Evolutionary conservation across 768 basidiomycete species (phyloP).

Genomic region (Psilocybe sp.): DNA sequence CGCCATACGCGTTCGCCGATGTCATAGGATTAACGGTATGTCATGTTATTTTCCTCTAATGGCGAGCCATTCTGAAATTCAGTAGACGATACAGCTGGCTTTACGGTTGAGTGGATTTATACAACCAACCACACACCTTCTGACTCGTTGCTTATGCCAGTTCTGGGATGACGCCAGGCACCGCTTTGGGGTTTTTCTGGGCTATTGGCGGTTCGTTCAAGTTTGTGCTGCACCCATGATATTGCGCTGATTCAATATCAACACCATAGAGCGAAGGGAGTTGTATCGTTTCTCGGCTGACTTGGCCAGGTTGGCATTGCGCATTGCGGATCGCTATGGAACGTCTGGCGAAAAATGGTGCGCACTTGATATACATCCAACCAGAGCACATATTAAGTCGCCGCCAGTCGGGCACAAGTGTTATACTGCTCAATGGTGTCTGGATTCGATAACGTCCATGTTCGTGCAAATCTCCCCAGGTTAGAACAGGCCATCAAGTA

Average conservation of each 20-base stretch:
- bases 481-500: constrained; percentile 63
- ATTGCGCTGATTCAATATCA: constrained; percentile 34
- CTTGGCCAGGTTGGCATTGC: constrained; percentile 62
- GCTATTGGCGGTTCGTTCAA: constrained; percentile 50
- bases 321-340: constrained; percentile 65
- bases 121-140: neutral
- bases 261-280: constrained; percentile 53
- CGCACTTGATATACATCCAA: constrained; percentile 5
- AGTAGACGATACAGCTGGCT: constrained; percentile 62
- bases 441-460: constrained; percentile 64
- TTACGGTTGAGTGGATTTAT: constrained; percentile 39
- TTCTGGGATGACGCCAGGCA: constrained; percentile 66
- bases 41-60: neutral
- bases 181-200: constrained; percentile 74
- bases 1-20: constrained; percentile 52
- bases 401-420: constrained; percentile 53
- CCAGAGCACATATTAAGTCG: constrained; percentile 4
- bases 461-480: constrained; percentile 58
- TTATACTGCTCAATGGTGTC: constrained; percentile 63
- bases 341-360: constrained; percentile 68
- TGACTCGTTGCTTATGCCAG: constrained; percentile 25
- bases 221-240: neutral
- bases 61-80: neutral
- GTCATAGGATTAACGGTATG: constrained; percentile 63
- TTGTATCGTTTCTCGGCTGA: constrained; percentile 68